Evolutionary conservation across 257 asterid species (phyloP), one percentile per base, ranked within the genome.

Genomic region (Forsythia suspensa): DNA sequence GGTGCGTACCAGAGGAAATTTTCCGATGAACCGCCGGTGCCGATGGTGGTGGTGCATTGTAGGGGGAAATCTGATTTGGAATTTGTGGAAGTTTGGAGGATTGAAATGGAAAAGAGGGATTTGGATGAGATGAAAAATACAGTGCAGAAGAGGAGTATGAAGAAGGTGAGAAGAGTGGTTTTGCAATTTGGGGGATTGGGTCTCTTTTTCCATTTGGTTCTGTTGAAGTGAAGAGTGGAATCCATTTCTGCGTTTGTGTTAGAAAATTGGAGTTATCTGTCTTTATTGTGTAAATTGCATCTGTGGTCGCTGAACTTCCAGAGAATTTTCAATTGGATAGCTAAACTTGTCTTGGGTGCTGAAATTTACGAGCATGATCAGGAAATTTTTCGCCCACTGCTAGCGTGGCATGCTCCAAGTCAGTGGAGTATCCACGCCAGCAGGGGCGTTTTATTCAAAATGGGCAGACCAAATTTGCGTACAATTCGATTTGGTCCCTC

Each of bases 1-100:
- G 98, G 98, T 29, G 98, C 97, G 79, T 93, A 95, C 96, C 97
- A 92, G 59, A 93, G 79, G 79, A 89, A 93, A 81, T 88, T 95
- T 15, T 85, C 96, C 9, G 68, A 73, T 8, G 67, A 12, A 29
- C 12, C 8, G 0, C 4, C 20, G 52, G n/a, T 7, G 40, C 36
- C 51, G 69, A 0, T 15, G 74, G 79, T 21, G 68, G 46, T 8
- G 18, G 72, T 71, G 80, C 90, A 81, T 73, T 57, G 81, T 18
- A 37, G 66, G 36, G 72, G 78, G 20, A 29, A 74, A 44, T 75
- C 13, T 16, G 83, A 82, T 37, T 72, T 72, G 59, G 90, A 80
- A 52, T 80, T 74, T 66, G 37, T 34, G 21, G 91, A 86, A 77
- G 80, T 67, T n/a, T 86, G 57, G 46, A 86, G 81, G 80, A 80